Evolutionary conservation across 2,329 filamentous ascomycete species (phyloP).

Genomic region (Botrytis porri): DNA sequence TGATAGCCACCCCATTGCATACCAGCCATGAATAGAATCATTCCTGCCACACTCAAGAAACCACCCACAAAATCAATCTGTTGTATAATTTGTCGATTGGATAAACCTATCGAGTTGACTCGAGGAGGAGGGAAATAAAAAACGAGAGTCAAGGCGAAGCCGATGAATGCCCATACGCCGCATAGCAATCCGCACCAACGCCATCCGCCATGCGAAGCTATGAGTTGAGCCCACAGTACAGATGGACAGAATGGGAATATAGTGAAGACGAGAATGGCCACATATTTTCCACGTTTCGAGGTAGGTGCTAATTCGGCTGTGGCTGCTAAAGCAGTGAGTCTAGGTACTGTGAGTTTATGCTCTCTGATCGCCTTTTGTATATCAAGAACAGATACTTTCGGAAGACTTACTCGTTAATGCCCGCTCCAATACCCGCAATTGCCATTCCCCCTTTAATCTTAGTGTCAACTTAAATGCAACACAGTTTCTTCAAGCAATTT

Average conservation of each 20-base stretch:
- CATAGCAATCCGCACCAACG: slow-evolving; percentile 54
- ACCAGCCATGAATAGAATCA: slow-evolving; percentile 51
- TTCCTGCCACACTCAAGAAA: slow-evolving; percentile 47
- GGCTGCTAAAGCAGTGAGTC: slow-evolving; percentile 62
- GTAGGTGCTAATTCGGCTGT: slow-evolving; percentile 67
- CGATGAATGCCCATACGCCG: slow-evolving; percentile 51
- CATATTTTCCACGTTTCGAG: slow-evolving; percentile 59
- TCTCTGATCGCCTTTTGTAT: not conserved
- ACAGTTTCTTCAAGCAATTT: accelerated
- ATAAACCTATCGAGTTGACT: slow-evolving; percentile 42
- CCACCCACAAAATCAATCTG: slow-evolving; percentile 52
- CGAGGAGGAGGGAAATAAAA: slow-evolving; percentile 54
- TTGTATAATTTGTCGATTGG: slow-evolving; percentile 41
- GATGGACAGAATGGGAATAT: slow-evolving; percentile 61
- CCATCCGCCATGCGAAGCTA: slow-evolving; percentile 49
- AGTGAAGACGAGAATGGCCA: slow-evolving; percentile 57
- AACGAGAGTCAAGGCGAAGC: slow-evolving; percentile 48
- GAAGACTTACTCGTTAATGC: slow-evolving; percentile 55
- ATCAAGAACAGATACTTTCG: accelerated
- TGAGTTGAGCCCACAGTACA: slow-evolving; percentile 58
- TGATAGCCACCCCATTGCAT: slow-evolving; percentile 56
- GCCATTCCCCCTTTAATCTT: slow-evolving; percentile 44
- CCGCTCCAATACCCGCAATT: slow-evolving; percentile 62
- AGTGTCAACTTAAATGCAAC: not conserved
- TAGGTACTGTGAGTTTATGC: slow-evolving; percentile 44